Base-by-base conservation (phyloP, 495 filamentous ascomycete species). In the Coniosporium apollinis region DNA sequence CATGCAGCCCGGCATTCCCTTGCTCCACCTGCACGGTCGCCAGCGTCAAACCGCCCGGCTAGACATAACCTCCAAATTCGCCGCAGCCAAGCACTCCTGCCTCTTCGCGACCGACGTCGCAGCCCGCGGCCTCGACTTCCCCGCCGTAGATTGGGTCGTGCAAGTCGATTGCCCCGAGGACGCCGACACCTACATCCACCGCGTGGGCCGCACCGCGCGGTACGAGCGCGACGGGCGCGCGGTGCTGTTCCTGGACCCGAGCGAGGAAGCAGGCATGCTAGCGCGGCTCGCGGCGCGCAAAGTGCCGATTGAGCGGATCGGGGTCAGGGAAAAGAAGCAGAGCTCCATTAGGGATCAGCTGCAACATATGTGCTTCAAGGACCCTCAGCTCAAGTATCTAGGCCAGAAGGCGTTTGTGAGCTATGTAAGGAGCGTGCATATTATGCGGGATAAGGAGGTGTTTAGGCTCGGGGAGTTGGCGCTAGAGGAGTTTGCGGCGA, bases 91-190 rank as follows among this genome's bases (percentile, higher is more conserved):
- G 46, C 65, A 79, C 28, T 72, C 76, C 3, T 94, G 91, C 46
- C 68, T 99, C 1, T 93, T 99, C 48, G 82, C 87, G 1, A 99
- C 89, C 0, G 89, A 97, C 51, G 82, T 97, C 20, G 82, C 85
- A 22, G 89, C 89, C 0, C 69, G 89, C 45, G 89, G 89, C 36
- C 65, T 97, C 6, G 89, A 97, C 52, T 94, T 97, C 52, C 89
- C 89, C 0, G 82, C 85, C 9, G 86, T 97, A 1, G 89, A 96
- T 53, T 97, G 89, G 85, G 89, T 97, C 7, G 76, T 96, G 30
- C 89, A 97, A 49, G 56, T 83, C 19, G 89, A 97, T 53, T 92
- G 83, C 41, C 89, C 89, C 0, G 89, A 97, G 56, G 89, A 97
- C 55, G 79, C 79, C 1, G 89, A 94, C 42, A 96, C 89, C 0